phyloP scores from a whole-genome alignment of 768 basidiomycete species.

The Boletus sensibilis region DNA sequence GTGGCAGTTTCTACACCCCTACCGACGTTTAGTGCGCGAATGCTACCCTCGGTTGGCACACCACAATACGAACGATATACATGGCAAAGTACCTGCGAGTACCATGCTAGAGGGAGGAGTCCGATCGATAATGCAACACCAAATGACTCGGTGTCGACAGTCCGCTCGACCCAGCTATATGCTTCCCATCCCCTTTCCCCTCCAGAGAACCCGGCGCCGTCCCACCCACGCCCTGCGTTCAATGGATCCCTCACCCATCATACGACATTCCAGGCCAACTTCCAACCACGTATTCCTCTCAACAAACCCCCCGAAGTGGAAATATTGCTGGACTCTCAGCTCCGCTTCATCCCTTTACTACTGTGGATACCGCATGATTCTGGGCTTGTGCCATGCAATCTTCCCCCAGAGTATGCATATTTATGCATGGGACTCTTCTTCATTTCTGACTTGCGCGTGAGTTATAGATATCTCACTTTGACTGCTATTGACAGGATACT shows the following conservation, averaged over 20 bases:
- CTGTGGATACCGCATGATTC: conserved; percentile 39
- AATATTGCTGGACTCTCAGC: conserved; percentile 41
- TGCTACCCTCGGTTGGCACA: background rate
- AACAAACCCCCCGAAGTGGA: conserved; percentile 43
- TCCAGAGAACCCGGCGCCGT: background rate
- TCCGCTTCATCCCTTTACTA: conserved; percentile 39
- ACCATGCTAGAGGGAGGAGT: background rate
- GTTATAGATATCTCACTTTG: conserved; percentile 4
- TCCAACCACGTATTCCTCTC: conserved; percentile 17
- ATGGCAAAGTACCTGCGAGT: background rate
- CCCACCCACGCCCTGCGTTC: background rate
- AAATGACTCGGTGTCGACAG: background rate
- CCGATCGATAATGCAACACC: background rate
- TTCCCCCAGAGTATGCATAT: conserved; percentile 41
- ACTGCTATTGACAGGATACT: conserved; percentile 3
- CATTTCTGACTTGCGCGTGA: conserved; percentile 41
- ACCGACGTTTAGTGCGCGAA: background rate
- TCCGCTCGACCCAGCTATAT: background rate
- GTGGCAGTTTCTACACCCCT: background rate
- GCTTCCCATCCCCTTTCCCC: background rate
- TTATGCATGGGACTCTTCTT: conserved; percentile 49
- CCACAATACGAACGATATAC: background rate
- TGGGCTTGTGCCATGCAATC: conserved; percentile 21
- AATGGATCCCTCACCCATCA: background rate
- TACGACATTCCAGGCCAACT: background rate